Percentiles rank a stretch among this genome's conserved stretches.
These are phyloP conservation scores for Trametes coccinea DNA, from an alignment of 768 basidiomycete species.

Conservation along the genomic window DNA sequence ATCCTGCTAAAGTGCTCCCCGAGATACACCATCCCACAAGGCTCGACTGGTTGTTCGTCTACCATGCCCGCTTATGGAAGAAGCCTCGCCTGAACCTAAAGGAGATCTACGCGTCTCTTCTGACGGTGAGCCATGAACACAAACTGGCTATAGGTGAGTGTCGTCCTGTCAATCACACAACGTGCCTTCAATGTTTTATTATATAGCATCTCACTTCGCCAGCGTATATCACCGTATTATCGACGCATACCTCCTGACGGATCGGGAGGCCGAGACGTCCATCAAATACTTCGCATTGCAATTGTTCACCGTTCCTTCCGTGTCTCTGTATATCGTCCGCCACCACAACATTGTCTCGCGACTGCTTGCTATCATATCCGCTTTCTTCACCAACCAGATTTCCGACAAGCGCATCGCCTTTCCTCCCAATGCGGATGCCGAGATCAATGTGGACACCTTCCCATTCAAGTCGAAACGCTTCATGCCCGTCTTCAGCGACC, in stretches of 20 bases:
- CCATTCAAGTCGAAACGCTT: slow-evolving; percentile 95
- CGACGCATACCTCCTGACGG: slow-evolving; percentile 88
- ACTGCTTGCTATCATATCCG: slow-evolving; percentile 79
- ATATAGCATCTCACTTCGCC: slow-evolving; percentile 77
- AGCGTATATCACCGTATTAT: slow-evolving; percentile 84
- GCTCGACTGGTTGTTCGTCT: slow-evolving; percentile 75
- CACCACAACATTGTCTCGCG: slow-evolving; percentile 73
- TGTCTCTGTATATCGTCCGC: slow-evolving; percentile 75
- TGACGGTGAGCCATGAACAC: slow-evolving; percentile 70
- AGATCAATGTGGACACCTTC: slow-evolving; percentile 78
- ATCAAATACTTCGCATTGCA: slow-evolving; percentile 93
- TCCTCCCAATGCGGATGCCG: slow-evolving; percentile 33
- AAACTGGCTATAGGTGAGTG: slow-evolving; percentile 77
- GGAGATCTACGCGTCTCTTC: slow-evolving; percentile 76
- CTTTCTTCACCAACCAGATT: slow-evolving; percentile 94
- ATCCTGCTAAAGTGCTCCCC: slow-evolving; percentile 34
- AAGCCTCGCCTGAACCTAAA: slow-evolving; percentile 76
- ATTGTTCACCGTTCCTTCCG: slow-evolving; percentile 88
- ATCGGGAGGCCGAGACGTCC: slow-evolving; percentile 92
- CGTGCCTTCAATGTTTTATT: slow-evolving; percentile 11
- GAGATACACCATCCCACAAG: slow-evolving; percentile 54
- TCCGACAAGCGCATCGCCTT: slow-evolving; percentile 63
- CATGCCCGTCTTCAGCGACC: slow-evolving; percentile 91
- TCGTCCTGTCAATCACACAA: not conserved
- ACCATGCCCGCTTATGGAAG: slow-evolving; percentile 86